Evolutionary conservation across 2,329 filamentous ascomycete genomes (phyloP).

Genomic region (Nigrospora oryzae): DNA sequence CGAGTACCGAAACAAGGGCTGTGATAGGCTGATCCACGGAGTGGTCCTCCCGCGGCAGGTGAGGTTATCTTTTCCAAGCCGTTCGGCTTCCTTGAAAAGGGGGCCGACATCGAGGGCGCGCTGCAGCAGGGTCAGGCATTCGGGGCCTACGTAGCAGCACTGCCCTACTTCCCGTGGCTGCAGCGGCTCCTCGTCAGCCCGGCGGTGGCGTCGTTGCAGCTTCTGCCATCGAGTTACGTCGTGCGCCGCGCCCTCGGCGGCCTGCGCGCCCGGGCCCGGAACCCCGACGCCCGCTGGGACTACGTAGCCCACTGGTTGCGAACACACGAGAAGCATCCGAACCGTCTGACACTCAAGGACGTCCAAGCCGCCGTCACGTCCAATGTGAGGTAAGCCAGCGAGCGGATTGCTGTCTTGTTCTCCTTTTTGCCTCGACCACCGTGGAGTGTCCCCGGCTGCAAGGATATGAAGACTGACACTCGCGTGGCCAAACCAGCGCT

Average conservation of each 20-base stretch:
- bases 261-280: conserved; percentile 4
- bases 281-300: conserved; percentile 8
- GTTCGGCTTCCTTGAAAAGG: conserved; percentile 19
- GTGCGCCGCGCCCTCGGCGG: conserved; percentile 2
- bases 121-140: neutral
- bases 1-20: too few relatives aligned
- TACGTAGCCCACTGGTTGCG: conserved; percentile 9
- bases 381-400: conserved; percentile 1
- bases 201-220: conserved; percentile 5
- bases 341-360: conserved; percentile 1
- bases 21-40: too few relatives aligned
- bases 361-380: conserved; percentile 3
- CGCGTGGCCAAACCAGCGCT: neutral
- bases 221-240: conserved; percentile 6
- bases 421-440: too few relatives aligned
- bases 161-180: neutral
- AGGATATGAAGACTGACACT: too few relatives aligned
- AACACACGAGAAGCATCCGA: conserved; percentile 6
- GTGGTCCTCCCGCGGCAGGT: neutral
- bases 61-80: conserved; percentile 20
- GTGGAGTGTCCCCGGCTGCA: too few relatives aligned
- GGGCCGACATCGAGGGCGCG: conserved; percentile 13
- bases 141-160: neutral
- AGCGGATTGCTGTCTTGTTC: too few relatives aligned
- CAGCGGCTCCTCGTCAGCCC: conserved; percentile 9